Conservation (phyloP, 805 yeast genomes). For the Wickerhamiella galacta region DNA sequence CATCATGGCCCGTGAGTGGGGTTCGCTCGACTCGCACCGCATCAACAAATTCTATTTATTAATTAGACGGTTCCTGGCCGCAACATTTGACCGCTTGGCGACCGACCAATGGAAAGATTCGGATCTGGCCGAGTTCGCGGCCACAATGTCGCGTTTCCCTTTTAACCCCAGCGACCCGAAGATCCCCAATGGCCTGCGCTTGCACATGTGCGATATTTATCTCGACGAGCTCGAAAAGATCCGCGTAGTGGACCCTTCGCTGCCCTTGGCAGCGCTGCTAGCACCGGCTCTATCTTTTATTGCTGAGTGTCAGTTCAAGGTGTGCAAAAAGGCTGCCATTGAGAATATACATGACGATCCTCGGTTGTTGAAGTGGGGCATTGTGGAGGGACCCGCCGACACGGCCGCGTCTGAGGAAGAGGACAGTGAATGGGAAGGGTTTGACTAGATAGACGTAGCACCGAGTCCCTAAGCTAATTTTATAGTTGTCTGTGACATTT, state of each 20-base stretch:
- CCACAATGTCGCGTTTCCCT: slow-evolving; percentile 23
- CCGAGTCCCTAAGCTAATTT: not conserved
- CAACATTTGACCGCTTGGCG: slow-evolving; percentile 41
- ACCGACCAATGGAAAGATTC: slow-evolving; percentile 37
- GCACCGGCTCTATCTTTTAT: slow-evolving; percentile 43
- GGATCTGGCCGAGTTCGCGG: slow-evolving; percentile 30
- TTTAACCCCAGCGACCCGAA: slow-evolving; percentile 35
- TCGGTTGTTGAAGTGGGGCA: slow-evolving; percentile 51
- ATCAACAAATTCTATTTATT: slow-evolving; percentile 73
- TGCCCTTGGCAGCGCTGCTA: slow-evolving; percentile 41
- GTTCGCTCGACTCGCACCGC: slow-evolving; percentile 62
- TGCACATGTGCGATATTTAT: slow-evolving; percentile 71
- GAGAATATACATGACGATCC: slow-evolving; percentile 51
- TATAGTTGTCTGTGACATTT: too few relatives aligned
- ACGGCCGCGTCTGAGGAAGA: slow-evolving; percentile 20
- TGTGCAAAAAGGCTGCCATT: slow-evolving; percentile 44
- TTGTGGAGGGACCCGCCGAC: slow-evolving; percentile 10
- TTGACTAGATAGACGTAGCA: slow-evolving; percentile 11
- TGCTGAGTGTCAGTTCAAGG: slow-evolving; percentile 35
- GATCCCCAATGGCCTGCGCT: slow-evolving; percentile 59
- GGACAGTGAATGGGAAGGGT: slow-evolving; percentile 23
- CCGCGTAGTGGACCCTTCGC: slow-evolving; percentile 30
- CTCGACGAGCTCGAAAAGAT: slow-evolving; percentile 69
- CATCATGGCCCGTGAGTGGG: slow-evolving; percentile 69
- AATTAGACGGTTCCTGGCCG: slow-evolving; percentile 58